Percentiles rank a stretch among this genome's conserved stretches.
phyloP scores from a whole-genome alignment of 805 yeast genomes.

The Zygosaccharomyces bisporus region DNA sequence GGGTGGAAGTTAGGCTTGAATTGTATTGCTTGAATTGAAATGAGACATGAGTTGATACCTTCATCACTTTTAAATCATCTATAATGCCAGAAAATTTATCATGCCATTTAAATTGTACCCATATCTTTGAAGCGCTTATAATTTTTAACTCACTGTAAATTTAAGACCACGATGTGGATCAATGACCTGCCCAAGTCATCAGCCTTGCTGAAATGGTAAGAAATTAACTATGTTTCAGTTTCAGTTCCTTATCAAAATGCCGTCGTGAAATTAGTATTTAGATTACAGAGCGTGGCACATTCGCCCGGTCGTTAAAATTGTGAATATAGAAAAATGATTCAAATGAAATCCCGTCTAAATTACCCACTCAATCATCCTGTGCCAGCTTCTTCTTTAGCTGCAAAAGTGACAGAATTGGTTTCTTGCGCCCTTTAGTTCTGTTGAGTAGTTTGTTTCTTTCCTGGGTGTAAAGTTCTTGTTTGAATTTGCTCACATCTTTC shows the following conservation, averaged over 20 bases:
- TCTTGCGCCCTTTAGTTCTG: slow-evolving; percentile 31
- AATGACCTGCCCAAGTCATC: too few relatives aligned
- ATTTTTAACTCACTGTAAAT: too few relatives aligned
- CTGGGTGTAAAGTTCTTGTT: slow-evolving; percentile 16
- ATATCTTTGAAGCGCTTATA: too few relatives aligned
- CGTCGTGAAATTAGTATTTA: slow-evolving; percentile 3
- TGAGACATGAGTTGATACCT: too few relatives aligned
- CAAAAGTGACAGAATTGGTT: slow-evolving; percentile 28
- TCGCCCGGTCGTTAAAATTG: slow-evolving; percentile 3
- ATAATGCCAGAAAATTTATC: too few relatives aligned
- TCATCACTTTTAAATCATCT: too few relatives aligned
- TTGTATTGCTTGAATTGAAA: too few relatives aligned
- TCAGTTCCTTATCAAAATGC: not conserved
- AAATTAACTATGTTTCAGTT: too few relatives aligned
- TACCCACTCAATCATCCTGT: slow-evolving; percentile 11
- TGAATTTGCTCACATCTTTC: slow-evolving; percentile 15
- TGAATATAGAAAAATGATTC: not conserved
- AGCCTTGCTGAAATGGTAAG: too few relatives aligned
- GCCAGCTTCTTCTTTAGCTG: slow-evolving; percentile 22
- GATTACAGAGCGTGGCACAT: slow-evolving; percentile 4
- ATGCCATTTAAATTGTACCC: too few relatives aligned
- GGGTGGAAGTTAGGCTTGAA: too few relatives aligned
- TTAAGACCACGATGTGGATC: too few relatives aligned
- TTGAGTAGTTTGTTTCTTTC: slow-evolving; percentile 24
- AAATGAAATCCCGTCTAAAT: slow-evolving; percentile 2